Conservation (phyloP, 2,329 filamentous ascomycete genomes). For the Xylariomycetidae sp. region DNA sequence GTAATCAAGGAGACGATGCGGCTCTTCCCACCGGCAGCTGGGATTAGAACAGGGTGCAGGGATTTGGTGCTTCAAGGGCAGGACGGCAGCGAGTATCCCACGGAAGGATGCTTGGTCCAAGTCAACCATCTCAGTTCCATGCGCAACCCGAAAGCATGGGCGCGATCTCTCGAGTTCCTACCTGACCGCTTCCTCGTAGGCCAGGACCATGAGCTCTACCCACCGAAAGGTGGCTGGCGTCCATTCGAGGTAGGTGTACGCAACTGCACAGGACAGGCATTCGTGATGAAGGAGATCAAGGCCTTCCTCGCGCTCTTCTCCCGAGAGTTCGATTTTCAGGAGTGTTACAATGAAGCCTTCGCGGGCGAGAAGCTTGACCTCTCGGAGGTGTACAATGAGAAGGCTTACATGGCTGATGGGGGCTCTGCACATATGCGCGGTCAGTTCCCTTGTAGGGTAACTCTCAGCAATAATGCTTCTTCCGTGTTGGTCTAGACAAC, state of each 20-base stretch:
- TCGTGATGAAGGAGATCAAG: conserved; percentile 23
- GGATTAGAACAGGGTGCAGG: conserved; percentile 31
- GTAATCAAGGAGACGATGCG: conserved; percentile 51
- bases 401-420: conserved; percentile 19
- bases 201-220: conserved; percentile 27
- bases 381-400: conserved; percentile 20
- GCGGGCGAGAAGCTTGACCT: conserved; percentile 17
- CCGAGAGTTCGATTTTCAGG: conserved; percentile 22
- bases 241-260: conserved; percentile 49
- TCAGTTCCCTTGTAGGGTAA: conserved; percentile 19
- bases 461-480: too few relatives aligned
- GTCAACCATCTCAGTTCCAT: conserved; percentile 33
- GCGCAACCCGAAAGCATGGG: conserved; percentile 35
- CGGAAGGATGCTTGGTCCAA: conserved; percentile 37
- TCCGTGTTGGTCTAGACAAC: too few relatives aligned
- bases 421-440: conserved; percentile 21
- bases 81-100: conserved; percentile 38
- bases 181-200: conserved; percentile 40
- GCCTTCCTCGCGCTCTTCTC: conserved; percentile 20
- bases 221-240: conserved; percentile 42
- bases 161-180: conserved; percentile 36
- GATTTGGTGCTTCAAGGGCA: conserved; percentile 36
- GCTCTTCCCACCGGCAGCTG: conserved; percentile 45
- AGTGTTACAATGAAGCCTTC: conserved; percentile 23
- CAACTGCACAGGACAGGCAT: conserved; percentile 49